phyloP scores from a whole-genome alignment of 495 filamentous ascomycete genomes.

The Podospora bellae-mahoneyi region DNA sequence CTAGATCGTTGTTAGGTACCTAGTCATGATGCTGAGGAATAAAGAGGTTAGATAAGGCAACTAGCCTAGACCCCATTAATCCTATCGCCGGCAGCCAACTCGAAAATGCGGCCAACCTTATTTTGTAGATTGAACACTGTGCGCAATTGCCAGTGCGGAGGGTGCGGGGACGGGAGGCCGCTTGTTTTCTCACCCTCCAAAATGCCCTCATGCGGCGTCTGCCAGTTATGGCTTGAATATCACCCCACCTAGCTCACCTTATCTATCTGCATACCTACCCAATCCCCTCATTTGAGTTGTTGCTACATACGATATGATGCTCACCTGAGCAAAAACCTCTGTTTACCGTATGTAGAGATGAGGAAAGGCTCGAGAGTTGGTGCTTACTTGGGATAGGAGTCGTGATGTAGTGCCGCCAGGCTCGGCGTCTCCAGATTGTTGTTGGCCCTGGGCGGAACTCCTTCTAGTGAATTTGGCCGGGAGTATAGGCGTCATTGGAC shows the following conservation, averaged over 20 bases:
- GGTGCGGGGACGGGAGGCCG: not conserved
- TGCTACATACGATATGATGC: not conserved
- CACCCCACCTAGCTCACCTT: not conserved
- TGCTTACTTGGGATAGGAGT: not conserved
- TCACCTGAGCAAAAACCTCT: not conserved
- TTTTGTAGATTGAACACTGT: not conserved
- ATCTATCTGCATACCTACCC: not conserved
- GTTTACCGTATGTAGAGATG: not conserved
- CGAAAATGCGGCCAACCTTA: not conserved
- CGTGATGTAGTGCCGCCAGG: not conserved
- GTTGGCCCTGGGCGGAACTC: not conserved
- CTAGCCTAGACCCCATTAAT: not conserved
- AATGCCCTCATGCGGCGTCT: not conserved
- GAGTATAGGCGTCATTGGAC: not conserved
- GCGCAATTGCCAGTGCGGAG: not conserved
- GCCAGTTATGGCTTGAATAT: not conserved
- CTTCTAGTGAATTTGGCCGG: not conserved
- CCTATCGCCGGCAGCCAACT: not conserved
- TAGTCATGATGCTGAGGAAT: too few relatives aligned
- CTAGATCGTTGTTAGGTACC: too few relatives aligned
- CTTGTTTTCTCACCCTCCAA: not conserved
- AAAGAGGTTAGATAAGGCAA: too few relatives aligned
- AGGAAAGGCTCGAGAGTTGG: too few relatives aligned
- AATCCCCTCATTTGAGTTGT: not conserved
- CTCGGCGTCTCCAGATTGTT: not conserved